A percentile compares a stretch with the other conserved stretches of the same genome.
Conservation (phyloP, 2,329 filamentous ascomycete species). For the Verticillium longisporum region DNA sequence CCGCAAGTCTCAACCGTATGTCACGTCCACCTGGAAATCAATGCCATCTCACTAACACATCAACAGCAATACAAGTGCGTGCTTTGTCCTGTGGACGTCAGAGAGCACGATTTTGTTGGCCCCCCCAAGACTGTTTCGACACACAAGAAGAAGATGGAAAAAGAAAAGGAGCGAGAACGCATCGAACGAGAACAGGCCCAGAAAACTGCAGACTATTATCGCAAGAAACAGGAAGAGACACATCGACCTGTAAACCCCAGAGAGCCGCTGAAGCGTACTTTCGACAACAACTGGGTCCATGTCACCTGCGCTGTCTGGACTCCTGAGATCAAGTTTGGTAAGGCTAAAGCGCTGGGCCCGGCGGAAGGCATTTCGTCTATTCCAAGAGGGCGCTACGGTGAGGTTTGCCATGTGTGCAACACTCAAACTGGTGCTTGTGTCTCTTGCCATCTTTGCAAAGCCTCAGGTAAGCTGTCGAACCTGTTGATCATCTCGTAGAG, state of each 20-base stretch:
- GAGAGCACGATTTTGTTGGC: constrained; percentile 78
- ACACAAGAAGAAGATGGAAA: constrained; percentile 84
- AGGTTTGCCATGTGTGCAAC: constrained; percentile 80
- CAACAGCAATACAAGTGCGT: constrained; percentile 81
- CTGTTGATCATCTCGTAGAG: constrained; percentile 4
- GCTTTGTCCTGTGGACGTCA: constrained; percentile 77
- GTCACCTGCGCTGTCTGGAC: constrained; percentile 90
- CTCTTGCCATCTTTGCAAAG: constrained; percentile 68
- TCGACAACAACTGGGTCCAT: constrained; percentile 97
- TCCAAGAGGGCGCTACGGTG: constrained; percentile 63
- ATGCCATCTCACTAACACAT: constrained; percentile 17
- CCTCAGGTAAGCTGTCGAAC: constrained; percentile 28
- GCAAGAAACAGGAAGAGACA: constrained; percentile 73
- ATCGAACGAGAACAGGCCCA: constrained; percentile 77
- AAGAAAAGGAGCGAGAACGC: constrained; percentile 83
- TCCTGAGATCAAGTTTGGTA: constrained; percentile 87
- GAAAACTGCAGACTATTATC: constrained; percentile 74
- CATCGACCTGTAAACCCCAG: constrained; percentile 78
- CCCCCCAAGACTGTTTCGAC: constrained; percentile 63
- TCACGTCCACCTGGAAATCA: constrained; percentile 11
- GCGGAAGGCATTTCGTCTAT: constrained; percentile 89
- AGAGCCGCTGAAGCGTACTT: constrained; percentile 87
- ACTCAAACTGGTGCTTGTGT: constrained; percentile 69
- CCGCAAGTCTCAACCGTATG: constrained; percentile 85
- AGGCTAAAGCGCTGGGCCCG: constrained; percentile 72